Percentiles rank a stretch among this genome's conserved stretches.
Conservation (phyloP, 805 yeast species). For the Zygoascus biomembranicola region DNA sequence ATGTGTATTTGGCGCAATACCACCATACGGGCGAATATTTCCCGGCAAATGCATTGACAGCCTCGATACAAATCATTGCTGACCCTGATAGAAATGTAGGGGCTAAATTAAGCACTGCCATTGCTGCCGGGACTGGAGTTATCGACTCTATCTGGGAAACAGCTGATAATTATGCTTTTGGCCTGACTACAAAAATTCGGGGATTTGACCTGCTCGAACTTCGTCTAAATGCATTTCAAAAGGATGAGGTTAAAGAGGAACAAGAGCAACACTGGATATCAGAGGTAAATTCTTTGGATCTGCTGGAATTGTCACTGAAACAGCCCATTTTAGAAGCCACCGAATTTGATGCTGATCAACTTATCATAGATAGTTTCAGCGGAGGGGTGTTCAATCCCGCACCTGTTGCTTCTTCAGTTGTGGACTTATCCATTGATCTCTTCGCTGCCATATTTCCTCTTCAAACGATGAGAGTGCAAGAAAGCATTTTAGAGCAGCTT, state of each 20-base stretch:
- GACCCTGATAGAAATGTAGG: slow-evolving; percentile 26
- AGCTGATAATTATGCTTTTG: slow-evolving; percentile 35
- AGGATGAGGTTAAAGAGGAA: slow-evolving; percentile 8
- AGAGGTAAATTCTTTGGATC: slow-evolving; percentile 13
- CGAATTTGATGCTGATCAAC: slow-evolving; percentile 20
- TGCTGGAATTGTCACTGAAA: slow-evolving; percentile 16
- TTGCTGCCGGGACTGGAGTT: slow-evolving; percentile 23
- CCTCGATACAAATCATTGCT: slow-evolving; percentile 26
- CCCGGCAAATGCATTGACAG: slow-evolving; percentile 33
- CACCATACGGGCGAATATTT: slow-evolving; percentile 21
- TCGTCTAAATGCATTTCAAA: slow-evolving; percentile 6
- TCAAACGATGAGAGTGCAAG: slow-evolving; percentile 71
- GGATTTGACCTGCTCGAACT: slow-evolving; percentile 16
- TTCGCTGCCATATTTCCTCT: slow-evolving; percentile 64
- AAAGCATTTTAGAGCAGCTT: slow-evolving; percentile 76
- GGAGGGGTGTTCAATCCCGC: slow-evolving; percentile 9
- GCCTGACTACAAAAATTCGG: slow-evolving; percentile 32
- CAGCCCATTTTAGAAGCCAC: slow-evolving; percentile 20
- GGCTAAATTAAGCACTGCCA: slow-evolving; percentile 21
- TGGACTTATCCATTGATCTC: slow-evolving; percentile 74
- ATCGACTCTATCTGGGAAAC: slow-evolving; percentile 28
- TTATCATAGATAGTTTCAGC: slow-evolving; percentile 9
- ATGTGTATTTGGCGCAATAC: slow-evolving; percentile 28
- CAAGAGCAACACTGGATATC: slow-evolving; percentile 20
- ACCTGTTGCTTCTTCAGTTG: slow-evolving; percentile 39